These are phyloP conservation scores for Mycosphaerella arachidis DNA, from an alignment of 2,329 filamentous ascomycete genomes.

Conservation along the genomic window DNA sequence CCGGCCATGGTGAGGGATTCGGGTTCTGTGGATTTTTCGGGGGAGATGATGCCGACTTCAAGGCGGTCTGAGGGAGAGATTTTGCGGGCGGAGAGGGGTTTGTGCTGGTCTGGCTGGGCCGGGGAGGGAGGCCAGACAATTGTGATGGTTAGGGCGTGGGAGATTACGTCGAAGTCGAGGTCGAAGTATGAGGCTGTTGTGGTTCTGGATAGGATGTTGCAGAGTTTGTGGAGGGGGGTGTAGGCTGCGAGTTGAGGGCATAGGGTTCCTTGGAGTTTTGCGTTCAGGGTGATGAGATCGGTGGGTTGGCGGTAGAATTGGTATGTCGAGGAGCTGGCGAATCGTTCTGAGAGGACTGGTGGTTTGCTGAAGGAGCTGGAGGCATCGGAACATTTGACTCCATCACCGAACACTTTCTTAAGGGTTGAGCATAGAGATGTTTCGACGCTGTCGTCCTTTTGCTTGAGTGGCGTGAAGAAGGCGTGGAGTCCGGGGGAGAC, in stretches of 20 bases:
- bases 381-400: slow-evolving; percentile 48
- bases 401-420: slow-evolving; percentile 52
- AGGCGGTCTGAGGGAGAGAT: slow-evolving; percentile 37
- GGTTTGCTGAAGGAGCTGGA: slow-evolving; percentile 37
- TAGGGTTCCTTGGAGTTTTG: neutral
- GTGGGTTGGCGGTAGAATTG: slow-evolving; percentile 69
- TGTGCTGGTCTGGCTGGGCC: neutral
- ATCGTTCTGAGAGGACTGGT: slow-evolving; percentile 53
- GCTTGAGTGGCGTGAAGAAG: slow-evolving; percentile 61
- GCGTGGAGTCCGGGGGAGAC: slow-evolving; percentile 77
- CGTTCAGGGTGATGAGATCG: slow-evolving; percentile 23
- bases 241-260: slow-evolving; percentile 28
- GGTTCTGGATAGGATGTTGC: slow-evolving; percentile 9
- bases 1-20: slow-evolving; percentile 77
- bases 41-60: slow-evolving; percentile 75
- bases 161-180: slow-evolving; percentile 69
- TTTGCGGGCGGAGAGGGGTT: slow-evolving; percentile 1
- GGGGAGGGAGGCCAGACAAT: slow-evolving; percentile 8
- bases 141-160: slow-evolving; percentile 59
- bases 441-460: slow-evolving; percentile 17
- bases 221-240: slow-evolving; percentile 7
- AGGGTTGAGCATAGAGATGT: slow-evolving; percentile 54
- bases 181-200: slow-evolving; percentile 53
- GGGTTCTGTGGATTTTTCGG: slow-evolving; percentile 57
- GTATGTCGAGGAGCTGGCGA: slow-evolving; percentile 57